Evolutionary conservation across 495 filamentous ascomycete species (phyloP).

Genomic region (Pyrenula massariospora): DNA sequence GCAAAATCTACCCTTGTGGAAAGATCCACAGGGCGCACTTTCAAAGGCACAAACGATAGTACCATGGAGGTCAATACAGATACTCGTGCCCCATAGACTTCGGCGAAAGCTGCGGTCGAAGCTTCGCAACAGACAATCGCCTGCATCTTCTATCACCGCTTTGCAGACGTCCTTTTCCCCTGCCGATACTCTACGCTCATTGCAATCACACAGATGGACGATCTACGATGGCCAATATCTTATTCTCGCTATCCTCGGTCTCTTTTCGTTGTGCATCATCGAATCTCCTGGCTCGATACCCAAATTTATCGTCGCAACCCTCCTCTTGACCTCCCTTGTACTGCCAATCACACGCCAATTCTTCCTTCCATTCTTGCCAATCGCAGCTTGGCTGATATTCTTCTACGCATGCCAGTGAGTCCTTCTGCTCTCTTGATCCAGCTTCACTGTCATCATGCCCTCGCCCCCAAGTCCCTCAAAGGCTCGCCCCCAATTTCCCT

Average conservation of each 20-base stretch:
- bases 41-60: conserved; percentile 33
- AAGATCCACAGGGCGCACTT: conserved; percentile 36
- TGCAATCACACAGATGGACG: conserved; percentile 71
- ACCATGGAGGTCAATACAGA: conserved; percentile 38
- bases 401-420: conserved; percentile 87
- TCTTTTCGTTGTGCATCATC: conserved; percentile 74
- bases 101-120: conserved; percentile 63
- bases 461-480: conserved; percentile 3
- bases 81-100: conserved; percentile 55
- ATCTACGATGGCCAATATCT: conserved; percentile 80
- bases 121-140: conserved; percentile 58
- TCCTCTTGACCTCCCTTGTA: conserved; percentile 58
- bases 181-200: conserved; percentile 54
- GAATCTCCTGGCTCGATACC: conserved; percentile 58
- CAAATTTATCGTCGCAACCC: conserved; percentile 56
- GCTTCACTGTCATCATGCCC: not conserved
- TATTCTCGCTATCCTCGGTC: conserved; percentile 54
- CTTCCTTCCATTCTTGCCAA: conserved; percentile 75
- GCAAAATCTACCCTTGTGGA: conserved; percentile 28
- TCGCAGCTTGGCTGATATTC: conserved; percentile 73
- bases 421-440: not conserved
- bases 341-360: conserved; percentile 87
- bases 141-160: conserved; percentile 59
- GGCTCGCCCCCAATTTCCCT: not conserved
- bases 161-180: conserved; percentile 74